These are phyloP conservation scores for Penicillium chermesinum DNA, from an alignment of 495 filamentous ascomycete species.

Conservation along the genomic window DNA sequence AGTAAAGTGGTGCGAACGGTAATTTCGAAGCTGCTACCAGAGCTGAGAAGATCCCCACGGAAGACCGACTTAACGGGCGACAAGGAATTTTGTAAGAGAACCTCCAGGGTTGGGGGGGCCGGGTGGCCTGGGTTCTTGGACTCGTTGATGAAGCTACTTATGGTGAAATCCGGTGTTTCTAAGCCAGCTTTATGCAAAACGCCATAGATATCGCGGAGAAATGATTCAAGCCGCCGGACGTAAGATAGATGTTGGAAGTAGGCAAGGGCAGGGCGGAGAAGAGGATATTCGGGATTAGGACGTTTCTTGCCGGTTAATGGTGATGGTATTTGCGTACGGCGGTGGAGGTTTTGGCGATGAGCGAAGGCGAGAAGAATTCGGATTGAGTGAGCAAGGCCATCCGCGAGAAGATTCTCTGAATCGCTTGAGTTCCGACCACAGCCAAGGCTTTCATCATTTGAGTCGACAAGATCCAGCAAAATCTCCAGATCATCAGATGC, in stretches of 20 bases:
- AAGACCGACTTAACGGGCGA: constrained; percentile 40
- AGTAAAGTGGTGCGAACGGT: constrained; percentile 41
- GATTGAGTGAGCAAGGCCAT: constrained; percentile 54
- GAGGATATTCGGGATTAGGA: constrained; percentile 46
- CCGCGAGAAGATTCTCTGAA: constrained; percentile 40
- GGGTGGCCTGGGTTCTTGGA: constrained; percentile 2
- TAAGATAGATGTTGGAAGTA: constrained; percentile 56
- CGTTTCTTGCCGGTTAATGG: constrained; percentile 50
- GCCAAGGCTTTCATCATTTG: constrained; percentile 34
- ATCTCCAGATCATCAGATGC: constrained; percentile 49
- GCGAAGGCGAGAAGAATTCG: constrained; percentile 67
- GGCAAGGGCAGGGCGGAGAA: constrained; percentile 62
- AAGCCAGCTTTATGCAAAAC: constrained; percentile 42
- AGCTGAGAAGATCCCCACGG: constrained; percentile 31
- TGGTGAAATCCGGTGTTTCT: constrained; percentile 23
- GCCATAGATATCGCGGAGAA: constrained; percentile 32
- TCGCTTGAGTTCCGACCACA: constrained; percentile 7
- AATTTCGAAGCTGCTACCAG: constrained; percentile 38
- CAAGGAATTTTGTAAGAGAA: constrained; percentile 35
- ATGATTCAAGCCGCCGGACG: constrained; percentile 32
- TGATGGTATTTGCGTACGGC: constrained; percentile 55
- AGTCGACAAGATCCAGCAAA: constrained; percentile 60
- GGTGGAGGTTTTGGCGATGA: constrained; percentile 61
- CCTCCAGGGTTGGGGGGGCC: constrained; percentile 31
- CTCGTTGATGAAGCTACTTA: constrained; percentile 27